phyloP scores from a whole-genome alignment of 2,329 filamentous ascomycete genomes.

The Cytospora paraplurivora region DNA sequence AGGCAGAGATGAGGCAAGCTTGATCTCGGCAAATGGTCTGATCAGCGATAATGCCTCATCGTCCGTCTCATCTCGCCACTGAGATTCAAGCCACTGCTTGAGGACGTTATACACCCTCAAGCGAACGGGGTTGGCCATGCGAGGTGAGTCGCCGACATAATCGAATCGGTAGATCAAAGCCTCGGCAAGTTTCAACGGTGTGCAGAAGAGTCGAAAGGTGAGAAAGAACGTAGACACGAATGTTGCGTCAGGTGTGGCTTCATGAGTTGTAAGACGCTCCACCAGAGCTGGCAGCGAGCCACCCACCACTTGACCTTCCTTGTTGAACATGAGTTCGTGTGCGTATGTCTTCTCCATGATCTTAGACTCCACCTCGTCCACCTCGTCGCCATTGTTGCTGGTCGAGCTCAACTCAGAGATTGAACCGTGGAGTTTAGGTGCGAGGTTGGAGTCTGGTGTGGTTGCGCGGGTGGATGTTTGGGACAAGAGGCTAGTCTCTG shows the following conservation, averaged over 20 bases:
- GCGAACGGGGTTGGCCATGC: constrained; percentile 77
- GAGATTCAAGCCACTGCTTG: constrained; percentile 95
- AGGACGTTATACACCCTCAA: constrained; percentile 94
- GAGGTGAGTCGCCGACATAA: constrained; percentile 78
- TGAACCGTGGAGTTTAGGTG: constrained; percentile 61
- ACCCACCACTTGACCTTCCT: constrained; percentile 91
- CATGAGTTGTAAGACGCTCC: constrained; percentile 91
- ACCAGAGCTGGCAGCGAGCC: constrained; percentile 88
- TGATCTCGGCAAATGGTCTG: constrained; percentile 74
- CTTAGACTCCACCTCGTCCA: constrained; percentile 77
- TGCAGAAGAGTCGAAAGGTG: constrained; percentile 91
- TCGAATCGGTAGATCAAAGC: constrained; percentile 89
- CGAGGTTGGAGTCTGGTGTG: constrained; percentile 69
- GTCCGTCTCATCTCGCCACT: constrained; percentile 87
- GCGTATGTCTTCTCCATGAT: constrained; percentile 91
- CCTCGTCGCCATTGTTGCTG: constrained; percentile 71
- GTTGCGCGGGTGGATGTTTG: constrained; percentile 85
- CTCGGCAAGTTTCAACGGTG: constrained; percentile 75
- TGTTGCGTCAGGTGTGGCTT: constrained; percentile 85
- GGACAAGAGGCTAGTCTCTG: constrained; percentile 77
- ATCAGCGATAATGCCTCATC: constrained; percentile 75
- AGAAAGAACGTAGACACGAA: constrained; percentile 96
- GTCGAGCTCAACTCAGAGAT: constrained; percentile 69
- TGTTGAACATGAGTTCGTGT: constrained; percentile 89
- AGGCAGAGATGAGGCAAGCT: constrained; percentile 69